phyloP scores from a whole-genome alignment of 306 rosid species.

The Clitoria ternatea region DNA sequence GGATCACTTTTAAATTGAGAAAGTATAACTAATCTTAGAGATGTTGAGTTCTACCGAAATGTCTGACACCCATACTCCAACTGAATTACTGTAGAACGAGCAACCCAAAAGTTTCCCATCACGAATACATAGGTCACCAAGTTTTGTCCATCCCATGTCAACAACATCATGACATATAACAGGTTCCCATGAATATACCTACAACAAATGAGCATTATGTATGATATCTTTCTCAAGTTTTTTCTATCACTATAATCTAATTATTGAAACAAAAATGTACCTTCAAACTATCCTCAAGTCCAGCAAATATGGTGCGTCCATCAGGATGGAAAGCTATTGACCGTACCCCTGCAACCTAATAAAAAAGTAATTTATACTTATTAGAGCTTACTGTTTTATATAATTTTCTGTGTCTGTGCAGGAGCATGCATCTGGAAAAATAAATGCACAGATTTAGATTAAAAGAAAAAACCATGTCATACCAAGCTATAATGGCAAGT shows the following conservation, averaged over 20 bases:
- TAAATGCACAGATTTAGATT: conserved; percentile 2
- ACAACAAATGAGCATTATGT: not conserved
- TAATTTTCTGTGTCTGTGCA: not conserved
- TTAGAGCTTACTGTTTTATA: not conserved
- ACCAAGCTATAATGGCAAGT: not conserved
- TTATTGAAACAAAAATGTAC: conserved; percentile 28
- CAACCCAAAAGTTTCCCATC: conserved; percentile 75
- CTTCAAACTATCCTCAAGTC: conserved; percentile 70
- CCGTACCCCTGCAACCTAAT: conserved; percentile 64
- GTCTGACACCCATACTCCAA: conserved; percentile 77
- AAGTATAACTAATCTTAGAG: not conserved
- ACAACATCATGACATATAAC: conserved; percentile 61
- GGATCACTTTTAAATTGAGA: not conserved
- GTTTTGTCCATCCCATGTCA: conserved; percentile 73
- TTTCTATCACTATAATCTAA: not conserved
- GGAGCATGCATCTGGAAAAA: not conserved
- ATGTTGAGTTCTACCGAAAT: conserved; percentile 43
- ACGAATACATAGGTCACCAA: conserved; percentile 66
- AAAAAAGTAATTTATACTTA: not conserved
- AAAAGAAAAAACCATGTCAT: not conserved
- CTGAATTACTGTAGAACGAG: conserved; percentile 64
- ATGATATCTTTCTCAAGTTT: conserved; percentile 10
- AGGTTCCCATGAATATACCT: conserved; percentile 90
- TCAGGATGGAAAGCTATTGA: conserved; percentile 75
- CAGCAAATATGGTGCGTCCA: conserved; percentile 71